These are phyloP conservation scores for Emericellopsis atlantica DNA, from an alignment of 2,329 filamentous ascomycete species.

Conservation along the genomic window DNA sequence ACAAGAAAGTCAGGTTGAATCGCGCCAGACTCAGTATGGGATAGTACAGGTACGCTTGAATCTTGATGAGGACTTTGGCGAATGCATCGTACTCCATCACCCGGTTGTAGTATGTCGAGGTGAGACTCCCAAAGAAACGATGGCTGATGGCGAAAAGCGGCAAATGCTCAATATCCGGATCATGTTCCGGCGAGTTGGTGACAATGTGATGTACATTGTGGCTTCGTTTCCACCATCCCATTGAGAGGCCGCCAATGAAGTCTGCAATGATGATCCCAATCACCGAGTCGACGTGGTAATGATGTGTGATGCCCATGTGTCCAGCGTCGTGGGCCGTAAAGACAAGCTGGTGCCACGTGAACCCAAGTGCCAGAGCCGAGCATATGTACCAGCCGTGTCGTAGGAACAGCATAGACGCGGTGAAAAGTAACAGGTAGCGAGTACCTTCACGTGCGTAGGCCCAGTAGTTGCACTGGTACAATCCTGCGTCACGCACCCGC, in stretches of 20 bases:
- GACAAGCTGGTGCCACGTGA: slow-evolving; percentile 87
- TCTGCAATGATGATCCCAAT: slow-evolving; percentile 88
- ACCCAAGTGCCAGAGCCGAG: slow-evolving; percentile 64
- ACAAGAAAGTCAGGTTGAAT: slow-evolving; percentile 60
- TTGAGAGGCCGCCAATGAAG: slow-evolving; percentile 75
- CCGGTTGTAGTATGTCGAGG: slow-evolving; percentile 70
- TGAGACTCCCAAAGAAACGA: slow-evolving; percentile 59
- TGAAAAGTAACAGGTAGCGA: slow-evolving; percentile 57
- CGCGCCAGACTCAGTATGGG: slow-evolving; percentile 54
- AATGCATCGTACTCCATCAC: slow-evolving; percentile 47
- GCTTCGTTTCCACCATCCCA: slow-evolving; percentile 95
- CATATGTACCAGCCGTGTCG: slow-evolving; percentile 51
- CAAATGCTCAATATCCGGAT: slow-evolving; percentile 87
- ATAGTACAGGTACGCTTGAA: slow-evolving; percentile 58
- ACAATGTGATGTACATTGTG: slow-evolving; percentile 97
- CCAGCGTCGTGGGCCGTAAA: slow-evolving; percentile 92
- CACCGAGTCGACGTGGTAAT: slow-evolving; percentile 68
- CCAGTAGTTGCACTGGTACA: slow-evolving; percentile 76
- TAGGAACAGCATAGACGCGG: slow-evolving; percentile 48
- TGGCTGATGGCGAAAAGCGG: slow-evolving; percentile 83
- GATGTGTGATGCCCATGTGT: slow-evolving; percentile 94
- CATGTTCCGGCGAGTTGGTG: slow-evolving; percentile 89
- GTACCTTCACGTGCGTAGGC: slow-evolving; percentile 64
- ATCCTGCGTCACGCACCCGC: slow-evolving; percentile 57
- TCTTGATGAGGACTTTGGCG: slow-evolving; percentile 45